Evolutionary conservation across 192 early-diverging fungal species (phyloP).

Genomic region (Coemansia sp.): DNA sequence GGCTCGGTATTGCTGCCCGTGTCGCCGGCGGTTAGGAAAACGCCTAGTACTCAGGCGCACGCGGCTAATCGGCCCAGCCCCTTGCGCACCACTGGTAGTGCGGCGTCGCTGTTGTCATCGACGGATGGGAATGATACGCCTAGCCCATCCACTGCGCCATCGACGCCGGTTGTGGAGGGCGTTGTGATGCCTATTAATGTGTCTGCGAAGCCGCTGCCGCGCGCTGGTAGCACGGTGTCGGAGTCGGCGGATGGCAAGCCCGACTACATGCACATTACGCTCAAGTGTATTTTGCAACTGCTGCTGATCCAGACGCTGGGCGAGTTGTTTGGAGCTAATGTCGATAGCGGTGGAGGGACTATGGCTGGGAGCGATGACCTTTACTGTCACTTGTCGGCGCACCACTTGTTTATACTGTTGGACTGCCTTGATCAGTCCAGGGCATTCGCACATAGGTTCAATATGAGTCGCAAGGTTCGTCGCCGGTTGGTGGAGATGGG

Average conservation of each 20-base stretch:
- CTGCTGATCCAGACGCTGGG: constrained; percentile 86
- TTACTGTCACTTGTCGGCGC: constrained; percentile 43
- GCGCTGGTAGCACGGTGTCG: constrained; percentile 9
- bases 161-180: not conserved
- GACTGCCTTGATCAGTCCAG: constrained; percentile 79
- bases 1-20: constrained; percentile 16
- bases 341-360: constrained; percentile 53
- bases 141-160: constrained; percentile 13
- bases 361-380: constrained; percentile 10
- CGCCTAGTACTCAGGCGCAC: constrained; percentile 5
- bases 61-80: constrained; percentile 31
- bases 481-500: constrained; percentile 77
- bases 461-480: constrained; percentile 72
- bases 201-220: constrained; percentile 7
- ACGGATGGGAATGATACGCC: constrained; percentile 26
- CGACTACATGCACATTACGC: constrained; percentile 80
- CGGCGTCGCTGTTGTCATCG: constrained; percentile 23
- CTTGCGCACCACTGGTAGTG: constrained; percentile 25
- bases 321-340: constrained; percentile 64
- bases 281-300: constrained; percentile 87
- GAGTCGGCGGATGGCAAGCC: constrained; percentile 49
- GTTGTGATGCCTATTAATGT: not conserved
- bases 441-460: constrained; percentile 79
- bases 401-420: constrained; percentile 72
- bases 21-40: constrained; percentile 9